Conservation (phyloP, 805 yeast genomes). For the Ogataea naganishii region DNA sequence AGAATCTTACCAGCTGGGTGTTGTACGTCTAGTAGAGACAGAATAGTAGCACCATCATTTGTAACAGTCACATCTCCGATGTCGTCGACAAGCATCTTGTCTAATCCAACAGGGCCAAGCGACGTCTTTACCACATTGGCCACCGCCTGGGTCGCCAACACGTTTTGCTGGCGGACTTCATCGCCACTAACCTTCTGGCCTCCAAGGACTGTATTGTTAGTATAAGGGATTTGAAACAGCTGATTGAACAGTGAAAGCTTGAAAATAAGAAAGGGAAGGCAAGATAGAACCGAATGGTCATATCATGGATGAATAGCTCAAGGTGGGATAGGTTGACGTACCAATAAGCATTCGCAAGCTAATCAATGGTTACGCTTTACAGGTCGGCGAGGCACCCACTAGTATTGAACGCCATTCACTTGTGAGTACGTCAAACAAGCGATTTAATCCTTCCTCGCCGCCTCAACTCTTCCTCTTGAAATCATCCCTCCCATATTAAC, state of each 20-base stretch:
- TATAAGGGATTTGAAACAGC: neutral
- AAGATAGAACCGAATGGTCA: too few species aligned
- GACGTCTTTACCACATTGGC: constrained; percentile 86
- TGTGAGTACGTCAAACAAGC: too few species aligned
- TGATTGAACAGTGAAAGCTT: neutral
- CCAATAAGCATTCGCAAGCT: too few species aligned
- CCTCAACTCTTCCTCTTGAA: too few species aligned
- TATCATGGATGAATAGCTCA: too few species aligned
- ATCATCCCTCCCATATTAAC: too few species aligned
- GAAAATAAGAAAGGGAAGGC: too few species aligned
- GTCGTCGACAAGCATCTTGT: constrained; percentile 97
- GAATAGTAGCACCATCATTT: constrained; percentile 96
- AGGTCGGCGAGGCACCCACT: too few species aligned
- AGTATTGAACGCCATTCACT: too few species aligned
- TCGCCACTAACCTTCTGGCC: constrained; percentile 96
- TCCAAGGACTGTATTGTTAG: constrained; percentile 49
- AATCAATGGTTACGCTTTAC: too few species aligned
- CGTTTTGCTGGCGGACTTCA: constrained; percentile 93
- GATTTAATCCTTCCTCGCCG: too few species aligned
- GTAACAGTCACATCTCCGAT: constrained; percentile 99
- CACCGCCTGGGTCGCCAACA: constrained; percentile 82
- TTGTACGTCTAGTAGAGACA: constrained; percentile 85
- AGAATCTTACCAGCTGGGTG: constrained; percentile 98
- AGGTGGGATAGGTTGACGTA: too few species aligned
- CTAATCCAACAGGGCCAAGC: constrained; percentile 96